Conservation (phyloP, 1,284 basidiomycete species). For the Boletus sp. region DNA sequence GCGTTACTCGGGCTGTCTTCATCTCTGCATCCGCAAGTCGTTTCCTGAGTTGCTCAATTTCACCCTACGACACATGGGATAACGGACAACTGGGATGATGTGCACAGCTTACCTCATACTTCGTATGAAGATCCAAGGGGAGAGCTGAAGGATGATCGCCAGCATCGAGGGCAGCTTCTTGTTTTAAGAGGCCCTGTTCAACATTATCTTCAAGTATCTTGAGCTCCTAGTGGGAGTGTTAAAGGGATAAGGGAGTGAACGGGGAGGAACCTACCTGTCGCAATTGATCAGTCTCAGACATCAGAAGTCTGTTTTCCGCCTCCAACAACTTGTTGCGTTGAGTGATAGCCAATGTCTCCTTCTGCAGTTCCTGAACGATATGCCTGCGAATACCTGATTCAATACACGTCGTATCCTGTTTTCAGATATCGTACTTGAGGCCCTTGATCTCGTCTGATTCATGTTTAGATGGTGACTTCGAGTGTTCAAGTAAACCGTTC, state of each 20-base stretch:
- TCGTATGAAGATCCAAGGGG: constrained; percentile 41
- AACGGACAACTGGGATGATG: not conserved
- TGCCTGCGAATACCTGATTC: constrained; percentile 46
- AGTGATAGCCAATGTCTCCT: constrained; percentile 66
- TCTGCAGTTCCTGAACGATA: constrained; percentile 83
- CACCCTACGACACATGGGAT: constrained; percentile 40
- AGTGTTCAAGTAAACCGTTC: constrained; percentile 35
- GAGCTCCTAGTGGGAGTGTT: constrained; percentile 49
- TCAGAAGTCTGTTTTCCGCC: constrained; percentile 70
- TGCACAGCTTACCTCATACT: constrained; percentile 47
- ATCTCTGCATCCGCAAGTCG: constrained; percentile 65
- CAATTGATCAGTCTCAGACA: constrained; percentile 74
- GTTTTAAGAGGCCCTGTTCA: constrained; percentile 55
- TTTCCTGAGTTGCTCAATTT: constrained; percentile 68
- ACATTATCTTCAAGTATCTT: constrained; percentile 71
- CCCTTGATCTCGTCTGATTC: constrained; percentile 68
- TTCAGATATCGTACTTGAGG: constrained; percentile 54
- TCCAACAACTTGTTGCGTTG: constrained; percentile 70
- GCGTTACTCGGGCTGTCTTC: constrained; percentile 65
- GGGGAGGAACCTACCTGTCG: constrained; percentile 51
- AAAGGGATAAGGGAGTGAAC: not conserved
- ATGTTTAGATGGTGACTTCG: constrained; percentile 42
- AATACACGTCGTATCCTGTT: constrained; percentile 3
- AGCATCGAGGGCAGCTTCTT: constrained; percentile 44
- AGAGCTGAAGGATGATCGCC: constrained; percentile 25